phyloP scores from a whole-genome alignment of 164 flowering plant species.

The Stephania japonica region DNA sequence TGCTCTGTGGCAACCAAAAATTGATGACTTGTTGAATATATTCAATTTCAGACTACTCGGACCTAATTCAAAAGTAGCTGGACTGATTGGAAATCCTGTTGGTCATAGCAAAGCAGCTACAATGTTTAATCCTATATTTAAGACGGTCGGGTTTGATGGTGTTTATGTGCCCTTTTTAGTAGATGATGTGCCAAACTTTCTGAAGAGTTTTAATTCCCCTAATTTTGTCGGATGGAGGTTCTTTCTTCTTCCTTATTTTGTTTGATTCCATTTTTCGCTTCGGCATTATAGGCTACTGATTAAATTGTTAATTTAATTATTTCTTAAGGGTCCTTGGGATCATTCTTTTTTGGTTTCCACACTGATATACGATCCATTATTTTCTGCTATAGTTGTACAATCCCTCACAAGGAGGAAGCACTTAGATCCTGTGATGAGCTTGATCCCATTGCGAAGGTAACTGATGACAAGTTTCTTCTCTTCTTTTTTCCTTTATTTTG shows the following conservation, averaged over 20 bases:
- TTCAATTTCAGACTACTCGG: too few species aligned
- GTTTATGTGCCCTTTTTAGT: constrained; percentile 45
- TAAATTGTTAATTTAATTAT: too few species aligned
- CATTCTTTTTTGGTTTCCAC: too few species aligned
- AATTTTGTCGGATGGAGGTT: constrained; percentile 53
- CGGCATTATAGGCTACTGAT: too few species aligned
- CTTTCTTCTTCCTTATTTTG: too few species aligned
- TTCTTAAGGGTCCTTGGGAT: too few species aligned
- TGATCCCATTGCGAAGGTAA: constrained; percentile 48
- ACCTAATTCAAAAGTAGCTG: constrained; percentile 37
- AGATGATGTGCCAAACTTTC: constrained; percentile 37
- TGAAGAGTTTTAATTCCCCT: constrained; percentile 26
- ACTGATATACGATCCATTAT: neutral
- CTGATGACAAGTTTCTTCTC: too few species aligned
- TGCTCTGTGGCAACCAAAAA: too few species aligned
- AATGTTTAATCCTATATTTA: constrained; percentile 43
- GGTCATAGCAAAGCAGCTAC: constrained; percentile 53
- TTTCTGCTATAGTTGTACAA: constrained; percentile 26
- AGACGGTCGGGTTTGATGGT: constrained; percentile 39
- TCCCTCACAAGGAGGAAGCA: constrained; percentile 49
- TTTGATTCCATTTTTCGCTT: too few species aligned
- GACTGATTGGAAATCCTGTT: constrained; percentile 52
- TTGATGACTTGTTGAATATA: too few species aligned
- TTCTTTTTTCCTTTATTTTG: too few species aligned
- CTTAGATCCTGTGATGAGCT: constrained; percentile 42